Percentiles rank a stretch among this genome's conserved stretches.
Evolutionary conservation across 2,329 filamentous ascomycete genomes (phyloP).

Genomic region (Botrytis hyacinthi): DNA sequence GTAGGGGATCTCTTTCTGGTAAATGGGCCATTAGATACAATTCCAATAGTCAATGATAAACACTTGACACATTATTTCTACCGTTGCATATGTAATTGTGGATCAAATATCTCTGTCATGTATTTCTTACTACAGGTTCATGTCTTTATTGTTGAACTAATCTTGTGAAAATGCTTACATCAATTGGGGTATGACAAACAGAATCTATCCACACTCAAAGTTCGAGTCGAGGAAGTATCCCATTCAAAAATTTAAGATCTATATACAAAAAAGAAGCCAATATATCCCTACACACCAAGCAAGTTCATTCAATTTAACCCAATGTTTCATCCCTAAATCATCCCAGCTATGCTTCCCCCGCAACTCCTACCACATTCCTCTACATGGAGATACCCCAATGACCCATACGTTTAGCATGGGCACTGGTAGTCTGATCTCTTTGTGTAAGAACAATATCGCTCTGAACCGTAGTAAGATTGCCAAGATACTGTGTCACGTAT

Average conservation of each 20-base stretch:
- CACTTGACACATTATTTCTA: background rate
- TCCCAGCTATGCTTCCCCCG: background rate
- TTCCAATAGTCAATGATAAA: background rate
- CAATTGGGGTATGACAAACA: background rate
- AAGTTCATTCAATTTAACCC: background rate
- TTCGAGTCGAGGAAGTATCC: background rate
- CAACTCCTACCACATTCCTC: no score
- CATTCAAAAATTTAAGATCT: background rate
- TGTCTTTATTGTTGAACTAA: no score
- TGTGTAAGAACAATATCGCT: background rate
- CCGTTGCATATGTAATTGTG: background rate
- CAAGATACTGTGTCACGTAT: background rate
- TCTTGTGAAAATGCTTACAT: background rate
- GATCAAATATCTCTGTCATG: background rate
- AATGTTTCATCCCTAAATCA: background rate
- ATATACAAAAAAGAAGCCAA: background rate
- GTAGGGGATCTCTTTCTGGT: background rate
- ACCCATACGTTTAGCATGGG: background rate
- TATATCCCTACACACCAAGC: no score
- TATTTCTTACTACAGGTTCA: background rate
- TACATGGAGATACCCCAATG: background rate
- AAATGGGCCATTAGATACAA: background rate
- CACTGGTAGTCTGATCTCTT: background rate
- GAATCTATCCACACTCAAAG: background rate
- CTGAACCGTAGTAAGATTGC: background rate